Percentiles rank a stretch among this genome's conserved stretches.
phyloP scores from a whole-genome alignment of 1,284 basidiomycete genomes.

The Heterobasidion irregulare region DNA sequence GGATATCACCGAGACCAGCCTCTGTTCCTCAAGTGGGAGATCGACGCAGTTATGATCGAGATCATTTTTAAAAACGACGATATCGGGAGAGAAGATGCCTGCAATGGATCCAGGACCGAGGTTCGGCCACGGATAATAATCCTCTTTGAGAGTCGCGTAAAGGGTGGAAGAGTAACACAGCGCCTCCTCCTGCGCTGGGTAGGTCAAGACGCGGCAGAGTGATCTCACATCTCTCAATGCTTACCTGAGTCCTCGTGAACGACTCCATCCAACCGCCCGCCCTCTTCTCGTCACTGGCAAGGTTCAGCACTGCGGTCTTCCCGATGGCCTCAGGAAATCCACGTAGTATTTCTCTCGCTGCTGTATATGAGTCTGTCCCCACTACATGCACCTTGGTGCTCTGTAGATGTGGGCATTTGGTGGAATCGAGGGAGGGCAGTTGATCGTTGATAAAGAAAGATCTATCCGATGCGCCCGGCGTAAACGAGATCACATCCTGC shows the following conservation, averaged over 20 bases:
- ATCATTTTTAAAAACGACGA: slow-evolving; percentile 38
- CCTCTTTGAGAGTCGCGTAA: slow-evolving; percentile 29
- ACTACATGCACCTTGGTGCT: slow-evolving; percentile 21
- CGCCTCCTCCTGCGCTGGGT: slow-evolving; percentile 23
- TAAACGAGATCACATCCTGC: slow-evolving; percentile 18
- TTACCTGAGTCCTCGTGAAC: slow-evolving; percentile 29
- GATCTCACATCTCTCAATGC: neutral
- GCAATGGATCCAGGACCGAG: slow-evolving; percentile 29
- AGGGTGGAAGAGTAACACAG: slow-evolving; percentile 40
- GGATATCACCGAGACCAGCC: slow-evolving; percentile 33
- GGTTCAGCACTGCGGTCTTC: slow-evolving; percentile 31
- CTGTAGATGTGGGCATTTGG: slow-evolving; percentile 14
- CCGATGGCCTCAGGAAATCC: slow-evolving; percentile 12
- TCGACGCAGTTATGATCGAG: slow-evolving; percentile 32
- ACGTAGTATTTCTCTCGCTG: slow-evolving; percentile 25
- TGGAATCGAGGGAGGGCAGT: slow-evolving; percentile 20
- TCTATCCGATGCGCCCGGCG: slow-evolving; percentile 25
- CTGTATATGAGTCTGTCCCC: slow-evolving; percentile 30
- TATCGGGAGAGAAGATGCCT: slow-evolving; percentile 34
- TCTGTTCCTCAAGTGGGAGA: slow-evolving; percentile 22
- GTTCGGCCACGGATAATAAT: slow-evolving; percentile 40
- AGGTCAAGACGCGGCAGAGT: neutral
- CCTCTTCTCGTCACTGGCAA: slow-evolving; percentile 30
- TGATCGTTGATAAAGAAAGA: slow-evolving; percentile 25
- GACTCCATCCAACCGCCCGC: slow-evolving; percentile 30